Evolutionary conservation across 192 early-diverging fungal species (phyloP).

Genomic region (Coemansia javaensis): DNA sequence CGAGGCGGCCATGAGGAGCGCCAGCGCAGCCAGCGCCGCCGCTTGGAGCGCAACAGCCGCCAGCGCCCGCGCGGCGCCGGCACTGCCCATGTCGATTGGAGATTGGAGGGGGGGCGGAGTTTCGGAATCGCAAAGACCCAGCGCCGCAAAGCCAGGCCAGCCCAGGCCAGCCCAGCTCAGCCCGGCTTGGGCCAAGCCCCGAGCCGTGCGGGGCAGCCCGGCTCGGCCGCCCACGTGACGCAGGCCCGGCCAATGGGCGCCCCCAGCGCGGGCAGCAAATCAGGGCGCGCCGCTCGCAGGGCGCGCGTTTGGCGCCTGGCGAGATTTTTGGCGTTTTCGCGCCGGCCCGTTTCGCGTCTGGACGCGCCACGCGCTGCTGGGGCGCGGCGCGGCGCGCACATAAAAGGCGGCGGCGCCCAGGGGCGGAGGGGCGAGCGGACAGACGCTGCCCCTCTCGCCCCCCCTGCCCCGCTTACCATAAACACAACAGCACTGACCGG

Average conservation of each 20-base stretch:
- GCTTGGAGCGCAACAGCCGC: constrained; percentile 11
- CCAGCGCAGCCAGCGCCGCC: constrained; percentile 10
- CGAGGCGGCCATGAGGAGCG: constrained; percentile 23
- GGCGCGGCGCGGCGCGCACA: neutral
- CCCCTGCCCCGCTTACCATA: constrained; percentile 2
- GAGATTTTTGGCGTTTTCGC: constrained; percentile 11
- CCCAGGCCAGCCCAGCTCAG: no score
- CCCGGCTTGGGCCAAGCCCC: no score
- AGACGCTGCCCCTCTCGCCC: no score
- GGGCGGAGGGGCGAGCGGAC: no score
- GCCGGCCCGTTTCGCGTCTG: constrained; percentile 5
- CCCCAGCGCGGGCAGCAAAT: neutral
- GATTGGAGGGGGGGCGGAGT: no score
- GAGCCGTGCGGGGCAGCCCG: no score
- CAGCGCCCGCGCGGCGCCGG: neutral
- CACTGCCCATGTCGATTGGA: neutral
- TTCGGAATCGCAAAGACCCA: neutral
- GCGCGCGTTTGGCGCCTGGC: constrained; percentile 7
- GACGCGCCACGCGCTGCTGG: no score
- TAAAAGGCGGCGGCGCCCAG: neutral
- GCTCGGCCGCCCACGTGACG: no score
- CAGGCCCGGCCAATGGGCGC: neutral
- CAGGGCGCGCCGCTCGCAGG: neutral
- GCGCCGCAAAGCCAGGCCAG: no score
- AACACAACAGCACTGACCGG: neutral